These are phyloP conservation scores for Prillingera fragicola DNA, from an alignment of 1,284 basidiomycete genomes.

Conservation along the genomic window DNA sequence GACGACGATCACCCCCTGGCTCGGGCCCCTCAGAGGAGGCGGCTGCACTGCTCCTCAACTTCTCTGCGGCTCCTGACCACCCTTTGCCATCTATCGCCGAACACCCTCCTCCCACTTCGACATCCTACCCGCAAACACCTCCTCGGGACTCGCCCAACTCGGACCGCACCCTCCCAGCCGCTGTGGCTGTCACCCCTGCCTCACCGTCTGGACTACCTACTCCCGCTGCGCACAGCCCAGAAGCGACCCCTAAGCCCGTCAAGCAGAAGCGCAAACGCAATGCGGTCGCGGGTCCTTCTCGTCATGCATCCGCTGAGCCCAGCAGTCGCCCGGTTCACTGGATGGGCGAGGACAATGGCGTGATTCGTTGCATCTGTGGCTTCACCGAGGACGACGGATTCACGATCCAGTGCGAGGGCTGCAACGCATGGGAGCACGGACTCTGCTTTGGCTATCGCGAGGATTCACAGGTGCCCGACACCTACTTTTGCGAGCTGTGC, in stretches of 20 bases:
- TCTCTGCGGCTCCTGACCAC: constrained; percentile 17
- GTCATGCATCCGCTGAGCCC: constrained; percentile 22
- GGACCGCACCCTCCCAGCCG: constrained; percentile 2
- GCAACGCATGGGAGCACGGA: constrained; percentile 84
- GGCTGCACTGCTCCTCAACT: constrained; percentile 29
- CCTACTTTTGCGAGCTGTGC: constrained; percentile 47
- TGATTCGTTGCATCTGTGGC: constrained; percentile 48
- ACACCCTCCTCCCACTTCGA: background rate
- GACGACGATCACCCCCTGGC: constrained; percentile 10
- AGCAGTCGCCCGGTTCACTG: constrained; percentile 33
- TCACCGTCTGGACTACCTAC: constrained; percentile 15
- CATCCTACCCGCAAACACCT: constrained; percentile 28
- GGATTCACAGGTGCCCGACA: constrained; percentile 64
- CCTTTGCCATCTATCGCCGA: constrained; percentile 6
- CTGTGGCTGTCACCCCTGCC: constrained; percentile 9
- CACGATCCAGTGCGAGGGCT: constrained; percentile 84
- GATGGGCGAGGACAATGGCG: constrained; percentile 45
- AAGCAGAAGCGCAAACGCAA: constrained; percentile 39
- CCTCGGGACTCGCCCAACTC: constrained; percentile 23
- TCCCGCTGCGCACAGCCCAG: constrained; percentile 15
- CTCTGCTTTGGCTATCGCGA: constrained; percentile 72
- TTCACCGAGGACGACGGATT: constrained; percentile 74
- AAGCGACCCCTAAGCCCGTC: constrained; percentile 16
- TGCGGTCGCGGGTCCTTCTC: constrained; percentile 29
- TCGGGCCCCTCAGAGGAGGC: constrained; percentile 24